phyloP scores from a whole-genome alignment of 257 asterid species.

The Plectranthus barbatus region DNA sequence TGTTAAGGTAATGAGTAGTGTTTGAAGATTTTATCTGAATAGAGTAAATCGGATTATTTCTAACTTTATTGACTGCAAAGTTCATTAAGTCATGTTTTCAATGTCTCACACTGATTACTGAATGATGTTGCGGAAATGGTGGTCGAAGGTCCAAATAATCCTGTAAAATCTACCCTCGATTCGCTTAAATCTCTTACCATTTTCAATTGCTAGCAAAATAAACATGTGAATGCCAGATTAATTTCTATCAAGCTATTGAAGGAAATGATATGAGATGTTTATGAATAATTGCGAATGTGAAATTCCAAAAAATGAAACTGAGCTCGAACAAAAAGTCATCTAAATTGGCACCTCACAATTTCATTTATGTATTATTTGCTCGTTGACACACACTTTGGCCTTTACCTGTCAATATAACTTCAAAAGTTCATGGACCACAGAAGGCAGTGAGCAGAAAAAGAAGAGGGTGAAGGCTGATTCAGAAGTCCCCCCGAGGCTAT shows the following conservation, averaged over 20 bases:
- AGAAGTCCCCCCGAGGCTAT: slow-evolving; percentile 48
- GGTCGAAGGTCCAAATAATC: no score
- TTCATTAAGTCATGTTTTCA: neutral
- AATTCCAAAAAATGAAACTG: neutral
- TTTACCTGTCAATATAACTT: slow-evolving; percentile 13
- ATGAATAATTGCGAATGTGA: neutral
- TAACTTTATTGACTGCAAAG: neutral
- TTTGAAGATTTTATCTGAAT: neutral
- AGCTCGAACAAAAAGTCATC: slow-evolving; percentile 8
- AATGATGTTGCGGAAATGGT: no score
- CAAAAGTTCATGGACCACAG: slow-evolving; percentile 38
- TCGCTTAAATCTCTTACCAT: neutral
- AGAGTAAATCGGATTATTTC: neutral
- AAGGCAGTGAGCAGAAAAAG: slow-evolving; percentile 80
- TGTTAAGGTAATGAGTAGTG: no score
- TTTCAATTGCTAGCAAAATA: neutral
- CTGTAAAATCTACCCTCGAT: neutral
- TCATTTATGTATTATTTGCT: neutral
- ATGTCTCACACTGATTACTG: neutral
- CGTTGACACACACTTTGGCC: neutral
- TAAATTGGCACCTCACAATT: neutral
- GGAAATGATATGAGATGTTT: neutral
- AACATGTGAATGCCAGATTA: neutral
- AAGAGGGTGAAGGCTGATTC: slow-evolving; percentile 78
- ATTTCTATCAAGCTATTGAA: neutral